A percentile compares a stretch with the other conserved stretches of the same genome.
These are phyloP conservation scores for Ascochyta koolunga DNA, from an alignment of 2,329 filamentous ascomycete species.

Conservation along the genomic window DNA sequence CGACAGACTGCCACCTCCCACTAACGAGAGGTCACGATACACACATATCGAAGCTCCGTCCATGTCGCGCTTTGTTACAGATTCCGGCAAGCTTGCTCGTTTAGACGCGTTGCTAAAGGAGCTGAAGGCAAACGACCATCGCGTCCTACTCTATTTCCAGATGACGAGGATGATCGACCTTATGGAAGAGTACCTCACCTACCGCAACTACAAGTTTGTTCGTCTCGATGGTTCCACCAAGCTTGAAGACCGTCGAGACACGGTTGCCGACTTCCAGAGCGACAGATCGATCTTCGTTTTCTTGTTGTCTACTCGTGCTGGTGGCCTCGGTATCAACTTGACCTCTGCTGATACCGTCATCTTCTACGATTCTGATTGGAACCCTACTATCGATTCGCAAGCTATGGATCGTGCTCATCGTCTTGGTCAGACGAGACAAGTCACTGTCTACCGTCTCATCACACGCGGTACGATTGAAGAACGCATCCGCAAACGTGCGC, in stretches of 20 bases:
- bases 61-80: slow-evolving; percentile 96
- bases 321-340: slow-evolving; percentile 96
- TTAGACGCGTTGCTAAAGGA: slow-evolving; percentile 85
- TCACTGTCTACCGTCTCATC: slow-evolving; percentile 97
- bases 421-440: slow-evolving; percentile 92
- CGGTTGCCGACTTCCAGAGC: slow-evolving; percentile 95
- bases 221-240: slow-evolving; percentile 96
- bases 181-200: slow-evolving; percentile 98
- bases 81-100: slow-evolving; percentile 93
- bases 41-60: slow-evolving; percentile 92
- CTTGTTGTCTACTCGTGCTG: slow-evolving; percentile 91
- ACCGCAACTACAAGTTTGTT: slow-evolving; percentile 99
- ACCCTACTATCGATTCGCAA: slow-evolving; percentile 97
- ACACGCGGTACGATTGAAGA: slow-evolving; percentile 97
- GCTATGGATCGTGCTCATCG: slow-evolving; percentile 99
- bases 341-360: slow-evolving; percentile 97
- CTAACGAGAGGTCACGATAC: slow-evolving; percentile 81
- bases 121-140: slow-evolving; percentile 90
- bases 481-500: slow-evolving; percentile 91
- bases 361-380: slow-evolving; percentile 99
- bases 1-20: slow-evolving; percentile 75
- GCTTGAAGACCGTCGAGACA: slow-evolving; percentile 94
- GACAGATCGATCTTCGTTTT: slow-evolving; percentile 96
- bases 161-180: slow-evolving; percentile 99
- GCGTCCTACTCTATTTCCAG: slow-evolving; percentile 98